A percentile compares a stretch with the other conserved stretches of the same genome.
Conservation (phyloP, 306 rosid genomes). For the barrel medic (Medicago truncatula) region MtrunA17r5.0-ANR NC_053044.1:55624501-55625000, state of each 20-base stretch:
- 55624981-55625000: neutral
- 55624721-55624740: neutral
- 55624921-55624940: slow-evolving; percentile 44
- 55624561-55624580: neutral
- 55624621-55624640: neutral
- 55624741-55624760: slow-evolving; percentile 27
- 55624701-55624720: neutral
- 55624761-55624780: neutral
- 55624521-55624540: too few species aligned
- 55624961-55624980: slow-evolving; percentile 39
- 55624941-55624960: slow-evolving; percentile 58
- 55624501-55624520: too few species aligned
- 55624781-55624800: neutral
- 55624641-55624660: neutral
- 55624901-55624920: slow-evolving; percentile 3
- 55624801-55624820: too few species aligned
- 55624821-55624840: too few species aligned
- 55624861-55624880: neutral
- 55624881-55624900: neutral
- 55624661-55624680: neutral
- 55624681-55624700: neutral
- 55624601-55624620: neutral
- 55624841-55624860: neutral
- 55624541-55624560: too few species aligned
- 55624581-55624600: neutral